phyloP scores from a whole-genome alignment of 225 moss, liverwort and hornwort species.

The Antitrichia curtipendula region DNA sequence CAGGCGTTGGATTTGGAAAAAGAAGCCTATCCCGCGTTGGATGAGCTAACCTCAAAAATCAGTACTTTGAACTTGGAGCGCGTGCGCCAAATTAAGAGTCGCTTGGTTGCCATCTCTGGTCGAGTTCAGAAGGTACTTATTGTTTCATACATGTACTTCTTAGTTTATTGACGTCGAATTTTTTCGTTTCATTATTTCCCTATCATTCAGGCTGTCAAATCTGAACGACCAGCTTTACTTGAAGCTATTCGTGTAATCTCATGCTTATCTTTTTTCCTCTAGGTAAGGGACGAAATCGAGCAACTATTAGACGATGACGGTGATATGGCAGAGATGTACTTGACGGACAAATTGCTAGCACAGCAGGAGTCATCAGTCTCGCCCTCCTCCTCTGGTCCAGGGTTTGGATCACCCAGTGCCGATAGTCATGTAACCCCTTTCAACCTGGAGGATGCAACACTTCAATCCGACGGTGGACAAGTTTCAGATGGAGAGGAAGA shows the following conservation, averaged over 20 bases:
- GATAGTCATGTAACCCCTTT: background rate
- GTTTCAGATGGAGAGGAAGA: conserved; percentile 46
- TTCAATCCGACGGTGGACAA: conserved; percentile 27
- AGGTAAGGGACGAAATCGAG: conserved; percentile 99
- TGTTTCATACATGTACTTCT: background rate
- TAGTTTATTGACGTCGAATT: background rate
- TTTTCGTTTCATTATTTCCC: background rate
- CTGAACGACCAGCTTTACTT: background rate
- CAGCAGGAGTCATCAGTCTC: conserved; percentile 61
- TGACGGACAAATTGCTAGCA: conserved; percentile 77
- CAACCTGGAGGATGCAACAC: conserved; percentile 17
- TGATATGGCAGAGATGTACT: conserved; percentile 99
- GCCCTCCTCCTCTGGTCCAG: conserved; percentile 41
- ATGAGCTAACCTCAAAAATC: conserved; percentile 85
- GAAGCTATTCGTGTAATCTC: background rate
- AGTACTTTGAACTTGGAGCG: conserved; percentile 94
- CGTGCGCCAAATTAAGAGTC: conserved; percentile 96
- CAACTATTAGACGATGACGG: conserved; percentile 95
- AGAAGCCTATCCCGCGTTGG: conserved; percentile 91
- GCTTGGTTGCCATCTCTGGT: conserved; percentile 83
- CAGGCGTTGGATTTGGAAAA: conserved; percentile 69
- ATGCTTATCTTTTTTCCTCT: background rate
- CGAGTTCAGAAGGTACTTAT: conserved; percentile 82
- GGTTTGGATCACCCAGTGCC: conserved; percentile 35
- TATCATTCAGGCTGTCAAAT: background rate